Conservation (phyloP, 2,329 filamentous ascomycete genomes). For the Colletotrichum falcatum region DNA sequence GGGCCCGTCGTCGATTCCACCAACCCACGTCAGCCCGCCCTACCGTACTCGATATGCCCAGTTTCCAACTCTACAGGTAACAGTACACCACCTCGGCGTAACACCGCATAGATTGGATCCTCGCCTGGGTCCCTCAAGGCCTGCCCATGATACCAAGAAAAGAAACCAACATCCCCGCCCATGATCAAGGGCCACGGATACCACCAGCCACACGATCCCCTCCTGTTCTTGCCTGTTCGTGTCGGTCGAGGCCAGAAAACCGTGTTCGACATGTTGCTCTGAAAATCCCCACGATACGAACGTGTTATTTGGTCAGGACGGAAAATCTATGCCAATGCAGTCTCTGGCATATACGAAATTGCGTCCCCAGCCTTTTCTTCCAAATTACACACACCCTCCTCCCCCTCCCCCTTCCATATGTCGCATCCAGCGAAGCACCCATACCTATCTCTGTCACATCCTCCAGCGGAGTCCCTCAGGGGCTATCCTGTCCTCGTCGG, state of each 20-base stretch:
- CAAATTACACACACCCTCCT: conserved; percentile 23
- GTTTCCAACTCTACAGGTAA: conserved; percentile 23
- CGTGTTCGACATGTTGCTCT: neutral
- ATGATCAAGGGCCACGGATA: conserved; percentile 9
- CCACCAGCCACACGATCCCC: conserved; percentile 2
- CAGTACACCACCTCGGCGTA: too few species aligned
- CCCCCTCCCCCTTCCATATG: conserved; percentile 18
- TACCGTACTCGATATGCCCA: conserved; percentile 21
- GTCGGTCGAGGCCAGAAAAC: neutral
- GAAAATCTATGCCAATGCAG: neutral
- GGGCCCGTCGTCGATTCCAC: conserved; percentile 25
- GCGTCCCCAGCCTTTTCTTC: conserved; percentile 27
- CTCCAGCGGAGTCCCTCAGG: conserved; percentile 22
- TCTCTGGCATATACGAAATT: conserved; percentile 29
- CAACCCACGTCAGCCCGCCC: conserved; percentile 8
- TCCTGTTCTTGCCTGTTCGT: neutral
- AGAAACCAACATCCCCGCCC: conserved; percentile 11
- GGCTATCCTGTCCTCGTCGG: conserved; percentile 21
- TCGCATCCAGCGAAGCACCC: neutral
- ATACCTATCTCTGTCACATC: conserved; percentile 18
- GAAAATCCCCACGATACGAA: neutral
- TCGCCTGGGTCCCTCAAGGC: conserved; percentile 8
- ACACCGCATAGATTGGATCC: conserved; percentile 20
- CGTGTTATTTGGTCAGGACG: neutral
- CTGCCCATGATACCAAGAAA: conserved; percentile 12